These are phyloP conservation scores for Penicillium sp. DNA, from an alignment of 2,329 filamentous ascomycete genomes.

Conservation along the genomic window DNA sequence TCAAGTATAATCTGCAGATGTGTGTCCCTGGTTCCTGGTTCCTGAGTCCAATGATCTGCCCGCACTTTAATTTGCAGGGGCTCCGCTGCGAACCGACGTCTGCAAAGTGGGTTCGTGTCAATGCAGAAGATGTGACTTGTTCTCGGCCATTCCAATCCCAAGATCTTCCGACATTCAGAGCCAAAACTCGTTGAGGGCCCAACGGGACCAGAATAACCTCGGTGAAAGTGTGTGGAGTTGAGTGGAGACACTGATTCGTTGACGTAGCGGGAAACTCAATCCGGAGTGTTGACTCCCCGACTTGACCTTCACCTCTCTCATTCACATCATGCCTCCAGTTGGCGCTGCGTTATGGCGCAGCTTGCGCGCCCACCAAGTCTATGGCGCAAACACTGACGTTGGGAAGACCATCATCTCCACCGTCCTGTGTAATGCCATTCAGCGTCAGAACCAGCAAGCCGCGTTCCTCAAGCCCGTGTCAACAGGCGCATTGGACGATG, in stretches of 20 bases:
- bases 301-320: not conserved
- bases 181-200: constrained; percentile 8
- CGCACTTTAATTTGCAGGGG: not conserved
- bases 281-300: constrained; percentile 12
- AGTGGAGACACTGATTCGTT: constrained; percentile 8
- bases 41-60: not conserved
- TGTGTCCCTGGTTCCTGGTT: not conserved
- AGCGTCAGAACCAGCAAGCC: constrained; percentile 49
- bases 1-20: not conserved
- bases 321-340: constrained; percentile 47
- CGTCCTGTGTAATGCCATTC: constrained; percentile 65
- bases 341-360: constrained; percentile 67
- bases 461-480: constrained; percentile 80
- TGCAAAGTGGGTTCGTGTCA: not conserved
- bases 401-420: constrained; percentile 83
- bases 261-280: constrained; percentile 9
- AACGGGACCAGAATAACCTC: constrained; percentile 1
- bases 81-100: not conserved
- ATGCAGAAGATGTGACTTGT: not conserved
- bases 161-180: not conserved
- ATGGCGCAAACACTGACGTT: constrained; percentile 80
- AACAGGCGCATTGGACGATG: constrained; percentile 69
- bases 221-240: constrained; percentile 4
- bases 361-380: constrained; percentile 72
- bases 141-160: not conserved